These are phyloP conservation scores for Phytophthora litchii DNA, from an alignment of 352 stramenopile genomes.

Conservation along the genomic window DNA sequence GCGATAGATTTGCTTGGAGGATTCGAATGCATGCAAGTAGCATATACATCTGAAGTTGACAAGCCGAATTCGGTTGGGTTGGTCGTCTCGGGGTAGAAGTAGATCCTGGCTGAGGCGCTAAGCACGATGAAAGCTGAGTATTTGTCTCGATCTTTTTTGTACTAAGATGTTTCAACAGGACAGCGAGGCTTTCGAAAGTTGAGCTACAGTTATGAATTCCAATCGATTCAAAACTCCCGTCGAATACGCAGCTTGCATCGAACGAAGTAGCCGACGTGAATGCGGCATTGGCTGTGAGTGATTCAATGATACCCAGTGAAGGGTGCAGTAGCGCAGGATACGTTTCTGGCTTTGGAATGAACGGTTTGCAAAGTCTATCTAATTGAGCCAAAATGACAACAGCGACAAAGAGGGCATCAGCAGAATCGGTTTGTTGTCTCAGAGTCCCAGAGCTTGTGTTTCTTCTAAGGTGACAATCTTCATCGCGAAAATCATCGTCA, in stretches of 20 bases:
- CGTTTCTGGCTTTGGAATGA: slow-evolving; percentile 43
- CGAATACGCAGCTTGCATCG: slow-evolving; percentile 31
- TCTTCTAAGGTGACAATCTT: slow-evolving; percentile 36
- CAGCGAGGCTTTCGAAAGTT: slow-evolving; percentile 50
- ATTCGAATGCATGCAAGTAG: slow-evolving; percentile 71
- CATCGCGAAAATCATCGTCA: slow-evolving; percentile 49
- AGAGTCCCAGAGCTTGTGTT: neutral
- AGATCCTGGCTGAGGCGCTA: neutral
- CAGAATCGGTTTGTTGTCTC: slow-evolving; percentile 1
- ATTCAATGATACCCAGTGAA: slow-evolving; percentile 25
- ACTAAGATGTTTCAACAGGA: slow-evolving; percentile 50
- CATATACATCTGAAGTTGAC: slow-evolving; percentile 64
- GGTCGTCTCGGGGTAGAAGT: slow-evolving; percentile 10
- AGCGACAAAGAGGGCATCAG: slow-evolving; percentile 44
- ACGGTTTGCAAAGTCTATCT: slow-evolving; percentile 65
- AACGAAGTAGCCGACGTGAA: neutral
- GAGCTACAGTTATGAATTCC: slow-evolving; percentile 49
- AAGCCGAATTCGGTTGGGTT: neutral
- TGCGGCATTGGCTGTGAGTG: slow-evolving; percentile 7
- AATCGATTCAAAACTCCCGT: slow-evolving; percentile 49
- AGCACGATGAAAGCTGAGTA: slow-evolving; percentile 13
- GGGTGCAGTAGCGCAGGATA: slow-evolving; percentile 42
- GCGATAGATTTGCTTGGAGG: slow-evolving; percentile 76
- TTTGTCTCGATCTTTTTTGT: slow-evolving; percentile 39
- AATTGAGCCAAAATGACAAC: slow-evolving; percentile 81